Percentiles rank a stretch among this genome's conserved stretches.
phyloP scores from a whole-genome alignment of 2,329 filamentous ascomycete species.

The Xylaria sp. region DNA sequence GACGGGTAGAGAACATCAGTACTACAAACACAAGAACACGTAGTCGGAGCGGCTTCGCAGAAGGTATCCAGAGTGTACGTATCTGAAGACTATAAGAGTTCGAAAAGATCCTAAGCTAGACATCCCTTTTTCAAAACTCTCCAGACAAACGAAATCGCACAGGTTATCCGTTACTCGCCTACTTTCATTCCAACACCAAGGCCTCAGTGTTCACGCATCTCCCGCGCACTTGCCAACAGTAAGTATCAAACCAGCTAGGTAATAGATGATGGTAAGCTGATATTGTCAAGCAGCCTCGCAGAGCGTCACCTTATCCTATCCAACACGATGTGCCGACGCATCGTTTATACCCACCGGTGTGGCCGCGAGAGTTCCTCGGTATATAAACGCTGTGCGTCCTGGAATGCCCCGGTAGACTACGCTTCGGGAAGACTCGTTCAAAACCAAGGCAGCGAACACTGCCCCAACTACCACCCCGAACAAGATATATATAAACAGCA shows the following conservation, averaged over 20 bases:
- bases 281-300: neutral
- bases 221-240: neutral
- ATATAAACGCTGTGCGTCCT: neutral
- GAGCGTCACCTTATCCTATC: neutral
- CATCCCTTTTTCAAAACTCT: too few relatives aligned
- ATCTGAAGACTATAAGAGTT: neutral
- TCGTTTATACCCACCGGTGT: neutral
- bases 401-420: neutral
- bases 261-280: neutral
- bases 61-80: neutral
- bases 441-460: neutral
- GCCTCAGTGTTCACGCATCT: neutral
- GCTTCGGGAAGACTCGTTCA: neutral
- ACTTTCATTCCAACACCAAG: too few relatives aligned
- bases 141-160: neutral
- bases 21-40: neutral
- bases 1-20: neutral
- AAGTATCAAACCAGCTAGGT: neutral
- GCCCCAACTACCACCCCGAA: neutral
- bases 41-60: neutral
- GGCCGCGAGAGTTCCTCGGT: too few relatives aligned
- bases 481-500: too few relatives aligned
- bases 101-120: neutral
- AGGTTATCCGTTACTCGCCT: neutral
- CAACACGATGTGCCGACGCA: slow-evolving; percentile 2